Evolutionary conservation across 2,329 filamentous ascomycete genomes (phyloP).

Genomic region (Daldinia sp.): DNA sequence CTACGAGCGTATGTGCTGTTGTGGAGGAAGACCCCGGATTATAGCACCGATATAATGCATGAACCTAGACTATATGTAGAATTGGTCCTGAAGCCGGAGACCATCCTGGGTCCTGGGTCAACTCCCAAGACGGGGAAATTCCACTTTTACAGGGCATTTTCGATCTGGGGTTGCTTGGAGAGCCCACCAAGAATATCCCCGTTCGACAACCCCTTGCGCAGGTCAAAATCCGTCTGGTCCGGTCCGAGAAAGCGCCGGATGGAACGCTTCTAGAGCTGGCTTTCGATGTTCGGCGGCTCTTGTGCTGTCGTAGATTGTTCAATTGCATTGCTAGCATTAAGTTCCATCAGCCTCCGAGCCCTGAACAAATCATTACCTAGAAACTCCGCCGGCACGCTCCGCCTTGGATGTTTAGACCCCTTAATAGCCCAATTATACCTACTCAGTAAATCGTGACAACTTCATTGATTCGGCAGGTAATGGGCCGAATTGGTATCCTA

Average conservation of each 20-base stretch:
- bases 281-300: conserved; percentile 3
- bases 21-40: conserved; percentile 26
- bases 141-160: conserved; percentile 16
- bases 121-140: conserved; percentile 16
- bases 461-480: not conserved
- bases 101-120: conserved; percentile 15
- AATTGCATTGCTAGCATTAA: not conserved
- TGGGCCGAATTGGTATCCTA: conserved; percentile 17
- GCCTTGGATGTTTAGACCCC: conserved; percentile 8
- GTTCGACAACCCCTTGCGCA: conserved; percentile 8
- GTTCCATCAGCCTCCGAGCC: not conserved
- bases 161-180: conserved; percentile 22
- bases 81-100: conserved; percentile 12
- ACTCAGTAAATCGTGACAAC: not conserved
- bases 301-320: not conserved
- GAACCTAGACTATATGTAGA: conserved; percentile 7
- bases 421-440: not conserved
- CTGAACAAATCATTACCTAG: conserved; percentile 11
- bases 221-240: conserved; percentile 2
- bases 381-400: conserved; percentile 28
- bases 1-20: conserved; percentile 1
- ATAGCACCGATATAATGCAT: conserved; percentile 22
- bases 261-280: conserved; percentile 12
- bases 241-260: conserved; percentile 34
- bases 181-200: conserved; percentile 14